Evolutionary conservation across 176 grass and related monocot species (phyloP).

Genomic region (Bothriochloa decipiens): DNA sequence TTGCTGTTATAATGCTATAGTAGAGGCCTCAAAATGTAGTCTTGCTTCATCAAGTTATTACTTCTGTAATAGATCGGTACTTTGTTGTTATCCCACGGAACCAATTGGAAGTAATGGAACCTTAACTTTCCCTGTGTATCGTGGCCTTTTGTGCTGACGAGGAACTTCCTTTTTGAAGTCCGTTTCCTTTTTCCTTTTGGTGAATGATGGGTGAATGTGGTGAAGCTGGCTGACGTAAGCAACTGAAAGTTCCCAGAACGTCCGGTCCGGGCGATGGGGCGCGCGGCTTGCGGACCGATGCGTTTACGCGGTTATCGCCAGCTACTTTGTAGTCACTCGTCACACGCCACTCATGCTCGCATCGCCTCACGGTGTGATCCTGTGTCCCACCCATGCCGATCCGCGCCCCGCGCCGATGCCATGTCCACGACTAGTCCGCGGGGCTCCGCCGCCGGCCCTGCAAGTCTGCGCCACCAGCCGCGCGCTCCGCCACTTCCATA

Average conservation of each 20-base stretch:
- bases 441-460: constrained; percentile 34
- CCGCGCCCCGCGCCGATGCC: neutral
- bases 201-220: neutral
- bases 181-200: neutral
- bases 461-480: constrained; percentile 4
- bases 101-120: constrained; percentile 29
- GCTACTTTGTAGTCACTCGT: neutral
- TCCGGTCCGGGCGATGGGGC: too few species aligned
- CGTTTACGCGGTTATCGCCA: neutral
- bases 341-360: neutral
- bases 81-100: constrained; percentile 32
- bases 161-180: neutral
- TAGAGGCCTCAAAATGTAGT: constrained; percentile 41
- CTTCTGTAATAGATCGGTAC: constrained; percentile 37
- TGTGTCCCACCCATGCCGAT: neutral
- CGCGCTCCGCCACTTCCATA: constrained; percentile 11
- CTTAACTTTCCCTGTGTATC: constrained; percentile 1
- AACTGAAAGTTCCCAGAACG: too few species aligned
- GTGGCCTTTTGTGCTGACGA: neutral
- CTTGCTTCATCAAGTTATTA: constrained; percentile 23
- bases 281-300: too few species aligned
- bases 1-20: constrained; percentile 12
- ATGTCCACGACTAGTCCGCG: neutral
- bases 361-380: neutral
- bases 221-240: too few species aligned